Base-by-base conservation (phyloP, 2,329 filamentous ascomycete species). In the Raffaelea ambrosiae region DNA sequence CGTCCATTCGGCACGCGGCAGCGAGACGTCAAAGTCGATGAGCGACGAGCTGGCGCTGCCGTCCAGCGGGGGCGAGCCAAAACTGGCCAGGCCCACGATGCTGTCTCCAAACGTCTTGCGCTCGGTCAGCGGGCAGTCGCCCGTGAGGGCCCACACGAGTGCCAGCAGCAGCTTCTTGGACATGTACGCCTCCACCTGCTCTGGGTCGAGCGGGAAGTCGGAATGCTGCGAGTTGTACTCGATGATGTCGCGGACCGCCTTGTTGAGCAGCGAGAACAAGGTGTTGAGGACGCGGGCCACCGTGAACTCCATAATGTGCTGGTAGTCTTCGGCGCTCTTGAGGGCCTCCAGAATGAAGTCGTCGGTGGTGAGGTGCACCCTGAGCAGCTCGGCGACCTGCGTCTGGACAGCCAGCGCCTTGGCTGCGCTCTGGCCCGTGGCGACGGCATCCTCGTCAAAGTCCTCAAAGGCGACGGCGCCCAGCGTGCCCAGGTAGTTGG, bases 291-390 rank as follows among this genome's bases (percentile, higher is more conserved):
- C 91, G 48, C 93, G 87, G 44, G 91, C 88, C 44, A 87, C 77
- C 0, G 93, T 97, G 62, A 93, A 98, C 57, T 96, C 88, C 93
- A 99, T 99, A 63, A 99, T 98, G 65, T 99, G 93, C 54, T 84
- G 87, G 70, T 88, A 94, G 35, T 73, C 73, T 58, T 79, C 76
- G 4, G 91, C 89, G 62, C 88, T 77, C 46, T 83, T 76, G 4
- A 98, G 76, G 3, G 84, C 86, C 53, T 85, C 83, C 23, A 83
- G 69, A 40, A 97, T 82, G 59, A 98, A 91, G 56, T 87, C 76
- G 56, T 95, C 88, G 7, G 78, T 81, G 0, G 77, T 84, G 45
- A 98, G 71, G 58, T 88, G 83, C 38, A 81, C 77, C 53, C 85
- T 76, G 21, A 98, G 74, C 50, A 95, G 74, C 49, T 87, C 84